Evolutionary conservation across 805 yeast genomes (phyloP).

Genomic region (Kuraishia piskuri): DNA sequence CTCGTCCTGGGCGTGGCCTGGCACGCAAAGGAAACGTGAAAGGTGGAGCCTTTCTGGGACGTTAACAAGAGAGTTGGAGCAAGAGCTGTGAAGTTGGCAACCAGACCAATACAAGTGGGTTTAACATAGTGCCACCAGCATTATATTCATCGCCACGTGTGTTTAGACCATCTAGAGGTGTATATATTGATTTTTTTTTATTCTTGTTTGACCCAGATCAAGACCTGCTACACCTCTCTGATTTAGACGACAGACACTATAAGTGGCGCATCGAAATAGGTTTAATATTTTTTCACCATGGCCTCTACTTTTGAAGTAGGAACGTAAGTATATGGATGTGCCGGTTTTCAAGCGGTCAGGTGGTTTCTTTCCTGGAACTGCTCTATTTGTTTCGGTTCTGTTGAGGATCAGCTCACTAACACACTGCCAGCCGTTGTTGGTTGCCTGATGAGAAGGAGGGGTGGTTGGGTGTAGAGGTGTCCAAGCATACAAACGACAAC

Average conservation of each 20-base stretch:
- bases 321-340: conserved; percentile 30
- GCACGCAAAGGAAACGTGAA: neutral
- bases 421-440: conserved; percentile 58
- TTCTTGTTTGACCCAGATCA: neutral
- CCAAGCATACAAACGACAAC: conserved; percentile 29
- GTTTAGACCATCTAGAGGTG: neutral
- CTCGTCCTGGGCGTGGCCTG: neutral
- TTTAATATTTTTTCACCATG: conserved; percentile 18
- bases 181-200: neutral
- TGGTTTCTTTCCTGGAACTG: too few relatives aligned
- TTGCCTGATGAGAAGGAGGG: conserved; percentile 65
- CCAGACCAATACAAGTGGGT: neutral
- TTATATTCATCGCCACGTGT: neutral
- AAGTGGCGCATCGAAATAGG: neutral
- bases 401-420: conserved; percentile 5
- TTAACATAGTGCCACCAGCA: neutral
- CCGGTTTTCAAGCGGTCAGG: neutral
- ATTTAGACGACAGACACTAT: neutral
- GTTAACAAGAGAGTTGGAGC: neutral
- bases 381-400: neutral
- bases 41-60: neutral
- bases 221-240: neutral
- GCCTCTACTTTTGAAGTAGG: conserved; percentile 41
- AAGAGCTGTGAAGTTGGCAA: neutral
- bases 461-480: conserved; percentile 66